Evolutionary conservation across 345 rosid genomes (phyloP).

Genomic region (Euphorbia tirucalli): DNA sequence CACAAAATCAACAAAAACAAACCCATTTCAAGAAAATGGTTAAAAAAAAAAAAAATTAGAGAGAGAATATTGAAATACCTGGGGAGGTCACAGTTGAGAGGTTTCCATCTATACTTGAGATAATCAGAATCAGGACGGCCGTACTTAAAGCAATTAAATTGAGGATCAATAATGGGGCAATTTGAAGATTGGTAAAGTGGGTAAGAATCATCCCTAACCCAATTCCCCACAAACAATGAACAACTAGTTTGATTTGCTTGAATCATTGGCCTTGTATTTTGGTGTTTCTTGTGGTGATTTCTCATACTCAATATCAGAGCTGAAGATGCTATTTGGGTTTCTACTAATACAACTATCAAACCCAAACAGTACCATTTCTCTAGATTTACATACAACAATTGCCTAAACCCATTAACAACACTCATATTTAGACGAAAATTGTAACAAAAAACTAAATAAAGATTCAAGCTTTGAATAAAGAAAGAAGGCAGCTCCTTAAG

Average conservation of each 20-base stretch:
- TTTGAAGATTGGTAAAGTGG: conserved; percentile 58
- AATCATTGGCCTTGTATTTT: conserved; percentile 47
- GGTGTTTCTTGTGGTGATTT: conserved; percentile 52
- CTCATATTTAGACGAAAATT: not conserved
- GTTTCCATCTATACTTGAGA: conserved; percentile 86
- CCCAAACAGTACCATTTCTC: conserved; percentile 27
- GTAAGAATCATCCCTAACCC: conserved; percentile 73
- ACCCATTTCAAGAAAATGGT: too few relatives aligned
- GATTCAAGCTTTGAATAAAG: not conserved
- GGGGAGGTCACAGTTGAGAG: conserved; percentile 78
- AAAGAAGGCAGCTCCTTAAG: too few relatives aligned
- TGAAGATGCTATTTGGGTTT: conserved; percentile 41
- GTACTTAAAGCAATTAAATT: conserved; percentile 72
- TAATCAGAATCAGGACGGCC: conserved; percentile 91
- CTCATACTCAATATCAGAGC: conserved; percentile 59
- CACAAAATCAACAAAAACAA: not conserved
- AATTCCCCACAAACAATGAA: conserved; percentile 54
- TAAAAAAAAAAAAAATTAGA: not conserved
- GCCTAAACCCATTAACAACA: not conserved
- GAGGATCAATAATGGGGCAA: conserved; percentile 65
- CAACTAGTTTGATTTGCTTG: conserved; percentile 58
- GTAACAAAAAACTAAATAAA: too few relatives aligned
- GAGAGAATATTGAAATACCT: conserved; percentile 34
- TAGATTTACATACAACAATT: not conserved
- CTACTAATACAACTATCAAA: conserved; percentile 26